These are phyloP conservation scores for Helianthus tuberosus DNA, from an alignment of 129 eudicot species.

Conservation along the genomic window DNA sequence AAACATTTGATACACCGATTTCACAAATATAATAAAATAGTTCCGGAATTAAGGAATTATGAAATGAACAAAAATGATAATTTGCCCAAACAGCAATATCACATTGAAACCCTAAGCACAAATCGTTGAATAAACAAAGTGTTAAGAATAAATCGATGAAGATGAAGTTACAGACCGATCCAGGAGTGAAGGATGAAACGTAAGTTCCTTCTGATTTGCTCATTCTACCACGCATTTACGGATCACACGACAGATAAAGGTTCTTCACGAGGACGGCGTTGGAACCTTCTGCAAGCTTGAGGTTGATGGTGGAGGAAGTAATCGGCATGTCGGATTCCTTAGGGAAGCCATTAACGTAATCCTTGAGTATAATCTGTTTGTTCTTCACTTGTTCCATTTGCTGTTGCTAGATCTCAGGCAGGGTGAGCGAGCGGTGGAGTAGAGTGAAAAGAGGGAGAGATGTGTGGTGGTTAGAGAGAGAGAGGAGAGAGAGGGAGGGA, in stretches of 20 bases:
- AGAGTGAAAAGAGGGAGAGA: background rate
- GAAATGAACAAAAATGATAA: no score
- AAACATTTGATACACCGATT: background rate
- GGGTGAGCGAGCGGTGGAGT: background rate
- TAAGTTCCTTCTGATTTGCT: slow-evolving; percentile 28
- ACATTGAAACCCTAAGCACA: no score
- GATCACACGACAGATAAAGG: slow-evolving; percentile 67
- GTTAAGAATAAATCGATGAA: no score
- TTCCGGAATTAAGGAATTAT: no score
- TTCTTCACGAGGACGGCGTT: slow-evolving; percentile 51
- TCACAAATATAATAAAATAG: background rate
- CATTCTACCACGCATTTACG: slow-evolving; percentile 61
- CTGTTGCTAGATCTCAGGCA: background rate
- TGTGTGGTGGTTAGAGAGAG: no score
- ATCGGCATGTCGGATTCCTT: no score
- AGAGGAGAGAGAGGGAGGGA: no score
- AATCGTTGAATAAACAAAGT: no score
- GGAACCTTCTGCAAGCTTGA: slow-evolving; percentile 49
- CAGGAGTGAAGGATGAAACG: slow-evolving; percentile 47
- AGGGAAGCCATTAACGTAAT: no score
- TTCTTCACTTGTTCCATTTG: slow-evolving; percentile 26
- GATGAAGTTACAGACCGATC: no score
- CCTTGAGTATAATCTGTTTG: slow-evolving; percentile 49
- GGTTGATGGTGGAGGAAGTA: slow-evolving; percentile 23
- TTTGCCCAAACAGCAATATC: no score